Percentiles rank a stretch among this genome's conserved stretches.
Conservation (phyloP, 345 rosid species). For the Populus deltoides region DNA sequence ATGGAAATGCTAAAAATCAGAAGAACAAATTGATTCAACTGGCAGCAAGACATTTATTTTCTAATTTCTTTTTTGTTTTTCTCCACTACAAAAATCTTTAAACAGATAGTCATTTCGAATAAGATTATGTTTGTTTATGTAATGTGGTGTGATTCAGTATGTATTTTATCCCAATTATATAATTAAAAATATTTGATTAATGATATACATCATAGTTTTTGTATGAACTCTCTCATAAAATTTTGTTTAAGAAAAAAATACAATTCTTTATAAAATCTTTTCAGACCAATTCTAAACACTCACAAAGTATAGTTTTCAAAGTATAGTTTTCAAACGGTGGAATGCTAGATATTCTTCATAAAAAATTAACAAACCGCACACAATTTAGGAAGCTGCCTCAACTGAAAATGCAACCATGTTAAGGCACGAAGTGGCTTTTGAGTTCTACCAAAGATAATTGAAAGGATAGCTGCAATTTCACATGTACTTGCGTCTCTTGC, state of each 20-base stretch:
- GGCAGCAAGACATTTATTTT: not conserved
- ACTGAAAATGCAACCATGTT: not conserved
- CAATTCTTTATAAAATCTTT: no score
- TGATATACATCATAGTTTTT: no score
- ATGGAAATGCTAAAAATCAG: not conserved
- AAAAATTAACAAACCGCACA: not conserved
- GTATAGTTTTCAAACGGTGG: not conserved
- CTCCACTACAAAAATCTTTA: not conserved
- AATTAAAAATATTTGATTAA: no score
- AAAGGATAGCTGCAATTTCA: not conserved
- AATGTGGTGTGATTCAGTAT: no score
- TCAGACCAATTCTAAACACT: no score
- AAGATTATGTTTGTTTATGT: not conserved
- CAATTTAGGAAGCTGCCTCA: not conserved
- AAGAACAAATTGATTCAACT: not conserved
- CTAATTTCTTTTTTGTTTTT: not conserved
- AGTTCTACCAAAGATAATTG: not conserved
- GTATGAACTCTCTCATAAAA: no score
- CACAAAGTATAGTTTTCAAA: fast-evolving
- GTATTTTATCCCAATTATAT: no score
- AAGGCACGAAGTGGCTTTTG: not conserved
- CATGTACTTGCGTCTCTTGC: not conserved
- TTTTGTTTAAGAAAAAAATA: no score
- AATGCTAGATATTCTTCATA: not conserved
- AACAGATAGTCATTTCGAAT: not conserved